Evolutionary conservation across 2,329 filamentous ascomycete genomes (phyloP).

Genomic region (Sordariomycetes sp.): DNA sequence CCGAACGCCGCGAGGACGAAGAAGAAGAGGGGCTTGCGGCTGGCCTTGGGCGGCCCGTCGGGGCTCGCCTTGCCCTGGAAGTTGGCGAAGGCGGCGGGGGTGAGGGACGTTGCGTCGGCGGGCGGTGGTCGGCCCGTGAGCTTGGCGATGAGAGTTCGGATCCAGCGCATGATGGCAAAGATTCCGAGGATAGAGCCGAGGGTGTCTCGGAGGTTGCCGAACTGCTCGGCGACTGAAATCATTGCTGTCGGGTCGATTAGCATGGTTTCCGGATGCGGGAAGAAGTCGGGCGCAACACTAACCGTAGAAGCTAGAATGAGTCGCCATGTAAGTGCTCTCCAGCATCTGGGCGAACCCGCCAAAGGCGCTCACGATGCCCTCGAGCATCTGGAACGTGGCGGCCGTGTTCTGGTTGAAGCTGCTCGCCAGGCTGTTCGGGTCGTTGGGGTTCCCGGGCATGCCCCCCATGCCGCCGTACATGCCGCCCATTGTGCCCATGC

Average conservation of each 20-base stretch:
- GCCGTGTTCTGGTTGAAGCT: constrained; percentile 91
- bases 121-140: constrained; percentile 83
- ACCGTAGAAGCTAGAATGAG: constrained; percentile 97
- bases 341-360: constrained; percentile 98
- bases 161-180: constrained; percentile 91
- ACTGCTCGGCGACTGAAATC: constrained; percentile 96
- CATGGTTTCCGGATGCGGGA: neutral
- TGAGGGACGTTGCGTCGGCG: constrained; percentile 75
- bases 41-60: constrained; percentile 53
- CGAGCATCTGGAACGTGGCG: constrained; percentile 95
- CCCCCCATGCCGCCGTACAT: constrained; percentile 28
- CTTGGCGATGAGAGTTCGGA: constrained; percentile 81
- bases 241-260: constrained; percentile 50
- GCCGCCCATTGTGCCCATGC: constrained; percentile 24
- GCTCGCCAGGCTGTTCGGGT: constrained; percentile 89
- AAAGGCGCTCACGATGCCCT: constrained; percentile 92
- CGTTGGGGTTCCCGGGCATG: constrained; percentile 48
- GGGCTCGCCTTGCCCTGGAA: constrained; percentile 59
- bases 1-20: constrained; percentile 92
- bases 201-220: constrained; percentile 83
- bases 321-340: constrained; percentile 99
- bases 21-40: constrained; percentile 90
- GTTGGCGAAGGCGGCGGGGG: constrained; percentile 77
- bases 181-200: constrained; percentile 89
- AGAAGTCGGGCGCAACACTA: constrained; percentile 21